Conservation (phyloP, 1,139 yeast species). For the Sugiyamaella paludigena region DNA sequence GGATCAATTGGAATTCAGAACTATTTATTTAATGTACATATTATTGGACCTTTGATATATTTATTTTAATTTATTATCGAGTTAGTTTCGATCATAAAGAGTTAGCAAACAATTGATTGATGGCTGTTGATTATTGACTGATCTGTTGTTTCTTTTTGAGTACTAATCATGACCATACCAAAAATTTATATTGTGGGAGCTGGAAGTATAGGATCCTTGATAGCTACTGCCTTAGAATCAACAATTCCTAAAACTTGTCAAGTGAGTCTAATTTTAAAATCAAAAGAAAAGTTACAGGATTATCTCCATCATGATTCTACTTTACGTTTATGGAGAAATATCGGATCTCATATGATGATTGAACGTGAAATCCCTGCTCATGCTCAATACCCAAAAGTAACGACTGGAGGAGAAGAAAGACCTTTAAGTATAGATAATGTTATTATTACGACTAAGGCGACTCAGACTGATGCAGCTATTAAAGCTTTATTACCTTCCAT, state of each 20-base stretch:
- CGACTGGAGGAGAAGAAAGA: slow-evolving; percentile 2
- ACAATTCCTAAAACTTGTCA: slow-evolving; percentile 32
- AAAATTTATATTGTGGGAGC: slow-evolving; percentile 39
- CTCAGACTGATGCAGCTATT: slow-evolving; percentile 52
- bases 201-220: slow-evolving; percentile 40
- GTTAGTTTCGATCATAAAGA: too few species aligned
- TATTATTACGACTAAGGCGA: slow-evolving; percentile 63
- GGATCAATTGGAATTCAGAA: too few species aligned
- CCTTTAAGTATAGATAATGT: slow-evolving; percentile 47
- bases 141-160: too few species aligned
- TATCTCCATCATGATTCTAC: slow-evolving; percentile 45
- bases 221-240: slow-evolving; percentile 40
- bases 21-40: too few species aligned
- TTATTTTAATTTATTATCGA: too few species aligned
- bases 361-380: slow-evolving; percentile 21
- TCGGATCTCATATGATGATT: slow-evolving; percentile 17
- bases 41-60: too few species aligned
- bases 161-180: slow-evolving; percentile 1
- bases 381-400: slow-evolving; percentile 10
- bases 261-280: slow-evolving; percentile 45
- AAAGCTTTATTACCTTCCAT: slow-evolving; percentile 45
- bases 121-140: too few species aligned
- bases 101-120: too few species aligned
- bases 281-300: slow-evolving; percentile 40
- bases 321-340: slow-evolving; percentile 24